A percentile compares a stretch with the other conserved stretches of the same genome.
Evolutionary conservation across 768 basidiomycete species (phyloP).

Genomic region (Kondoa subrosea): DNA sequence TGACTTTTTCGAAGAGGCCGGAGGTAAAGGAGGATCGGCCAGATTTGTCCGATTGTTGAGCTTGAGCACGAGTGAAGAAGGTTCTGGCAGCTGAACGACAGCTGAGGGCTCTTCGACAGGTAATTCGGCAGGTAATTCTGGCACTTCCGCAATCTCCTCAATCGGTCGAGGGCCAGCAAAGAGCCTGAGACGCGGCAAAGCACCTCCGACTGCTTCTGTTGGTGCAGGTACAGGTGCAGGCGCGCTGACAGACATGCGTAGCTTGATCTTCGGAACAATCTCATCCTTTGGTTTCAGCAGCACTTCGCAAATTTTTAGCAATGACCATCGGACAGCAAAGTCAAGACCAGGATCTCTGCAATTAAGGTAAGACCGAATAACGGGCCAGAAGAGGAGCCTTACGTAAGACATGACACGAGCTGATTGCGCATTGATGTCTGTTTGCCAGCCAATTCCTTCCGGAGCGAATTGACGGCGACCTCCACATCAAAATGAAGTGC

Average conservation of each 20-base stretch:
- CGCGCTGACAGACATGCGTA: slow-evolving; percentile 50
- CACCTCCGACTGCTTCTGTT: not conserved
- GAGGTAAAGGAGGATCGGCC: not conserved
- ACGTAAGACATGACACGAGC: slow-evolving; percentile 69
- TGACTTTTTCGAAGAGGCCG: slow-evolving; percentile 1
- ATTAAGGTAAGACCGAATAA: not conserved
- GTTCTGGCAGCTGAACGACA: not conserved
- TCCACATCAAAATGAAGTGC: slow-evolving; percentile 36
- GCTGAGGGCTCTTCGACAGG: not conserved
- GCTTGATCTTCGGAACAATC: slow-evolving; percentile 64
- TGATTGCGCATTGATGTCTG: slow-evolving; percentile 47
- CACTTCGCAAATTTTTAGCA: slow-evolving; percentile 79
- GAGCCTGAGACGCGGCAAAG: slow-evolving; percentile 2
- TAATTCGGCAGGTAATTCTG: not conserved
- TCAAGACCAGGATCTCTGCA: slow-evolving; percentile 56
- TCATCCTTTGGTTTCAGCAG: slow-evolving; percentile 69
- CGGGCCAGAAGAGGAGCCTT: slow-evolving; percentile 27
- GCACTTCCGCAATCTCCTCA: no score
- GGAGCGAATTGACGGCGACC: slow-evolving; percentile 62
- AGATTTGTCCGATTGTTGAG: not conserved
- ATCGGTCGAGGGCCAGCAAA: not conserved
- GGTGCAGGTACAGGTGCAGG: slow-evolving; percentile 5
- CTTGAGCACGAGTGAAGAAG: not conserved
- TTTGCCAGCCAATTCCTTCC: slow-evolving; percentile 75
- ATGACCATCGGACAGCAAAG: slow-evolving; percentile 74